Evolutionary conservation across 2,329 filamentous ascomycete genomes (phyloP).

Genomic region (Diaporthe citri): DNA sequence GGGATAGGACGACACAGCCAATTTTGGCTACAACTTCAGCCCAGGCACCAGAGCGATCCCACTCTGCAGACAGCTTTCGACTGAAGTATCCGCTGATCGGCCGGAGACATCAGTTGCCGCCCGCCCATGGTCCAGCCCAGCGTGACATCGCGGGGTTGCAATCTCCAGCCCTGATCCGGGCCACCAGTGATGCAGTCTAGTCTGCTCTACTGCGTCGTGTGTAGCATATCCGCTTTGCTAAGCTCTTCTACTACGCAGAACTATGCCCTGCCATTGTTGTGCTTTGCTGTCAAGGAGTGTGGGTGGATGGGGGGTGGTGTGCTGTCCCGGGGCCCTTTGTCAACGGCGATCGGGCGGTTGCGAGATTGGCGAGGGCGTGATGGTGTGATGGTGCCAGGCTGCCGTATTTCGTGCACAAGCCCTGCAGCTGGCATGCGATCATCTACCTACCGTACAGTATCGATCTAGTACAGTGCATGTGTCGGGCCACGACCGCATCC

Average conservation of each 20-base stretch:
- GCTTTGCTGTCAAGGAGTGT: not conserved
- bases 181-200: constrained; percentile 2
- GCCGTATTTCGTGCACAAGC: constrained; percentile 33
- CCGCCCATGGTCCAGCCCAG: constrained; percentile 22
- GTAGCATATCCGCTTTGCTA: not conserved
- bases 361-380: constrained; percentile 31
- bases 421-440: constrained; percentile 13
- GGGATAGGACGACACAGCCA: constrained; percentile 1
- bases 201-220: not conserved
- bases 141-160: constrained; percentile 28
- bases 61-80: constrained; percentile 16
- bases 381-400: constrained; percentile 32
- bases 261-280: not conserved
- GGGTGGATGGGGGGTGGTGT: constrained; percentile 15
- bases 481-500: constrained; percentile 19
- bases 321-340: constrained; percentile 16
- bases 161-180: constrained; percentile 26
- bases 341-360: constrained; percentile 30
- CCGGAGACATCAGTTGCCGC: constrained; percentile 32
- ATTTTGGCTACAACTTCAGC: constrained; percentile 21
- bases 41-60: constrained; percentile 23
- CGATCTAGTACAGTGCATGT: not conserved
- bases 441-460: not conserved
- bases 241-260: not conserved
- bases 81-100: constrained; percentile 30